Percentiles rank a stretch among this genome's conserved stretches.
Evolutionary conservation across 345 rosid species (phyloP).

Genomic region (Citrus sp.): DNA sequence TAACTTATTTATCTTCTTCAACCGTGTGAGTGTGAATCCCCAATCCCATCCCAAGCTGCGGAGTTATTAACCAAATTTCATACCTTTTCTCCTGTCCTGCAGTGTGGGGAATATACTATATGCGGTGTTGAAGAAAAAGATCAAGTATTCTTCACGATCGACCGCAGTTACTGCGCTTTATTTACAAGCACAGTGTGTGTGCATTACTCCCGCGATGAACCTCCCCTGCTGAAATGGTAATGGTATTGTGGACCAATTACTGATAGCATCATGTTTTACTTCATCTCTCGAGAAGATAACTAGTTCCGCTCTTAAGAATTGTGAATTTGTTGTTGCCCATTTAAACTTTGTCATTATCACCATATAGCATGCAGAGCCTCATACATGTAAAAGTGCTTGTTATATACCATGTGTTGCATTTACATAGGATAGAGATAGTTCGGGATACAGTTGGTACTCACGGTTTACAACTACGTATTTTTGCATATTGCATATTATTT

Average conservation of each 20-base stretch:
- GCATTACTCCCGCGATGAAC: too few species aligned
- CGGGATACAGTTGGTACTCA: not conserved
- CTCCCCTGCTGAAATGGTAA: too few species aligned
- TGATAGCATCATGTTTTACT: not conserved
- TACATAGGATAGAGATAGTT: not conserved
- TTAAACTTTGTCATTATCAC: not conserved
- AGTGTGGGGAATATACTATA: not conserved
- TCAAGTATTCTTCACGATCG: not conserved
- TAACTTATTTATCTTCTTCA: not conserved
- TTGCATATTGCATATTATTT: too few species aligned
- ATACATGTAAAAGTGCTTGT: too few species aligned
- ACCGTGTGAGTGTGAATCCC: too few species aligned
- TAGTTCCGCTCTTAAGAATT: too few species aligned
- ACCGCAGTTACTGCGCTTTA: not conserved
- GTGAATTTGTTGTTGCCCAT: too few species aligned
- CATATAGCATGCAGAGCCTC: too few species aligned
- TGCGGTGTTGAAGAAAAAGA: not conserved
- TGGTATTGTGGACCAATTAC: not conserved
- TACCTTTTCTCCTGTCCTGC: not conserved
- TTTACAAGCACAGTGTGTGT: not conserved
- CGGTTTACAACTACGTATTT: not conserved
- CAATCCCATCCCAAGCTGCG: not conserved
- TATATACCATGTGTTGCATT: too few species aligned
- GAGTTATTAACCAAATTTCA: not conserved
- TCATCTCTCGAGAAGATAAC: not conserved